Evolutionary conservation across 2,329 filamentous ascomycete genomes (phyloP).

Genomic region (Trichoderma gracile): DNA sequence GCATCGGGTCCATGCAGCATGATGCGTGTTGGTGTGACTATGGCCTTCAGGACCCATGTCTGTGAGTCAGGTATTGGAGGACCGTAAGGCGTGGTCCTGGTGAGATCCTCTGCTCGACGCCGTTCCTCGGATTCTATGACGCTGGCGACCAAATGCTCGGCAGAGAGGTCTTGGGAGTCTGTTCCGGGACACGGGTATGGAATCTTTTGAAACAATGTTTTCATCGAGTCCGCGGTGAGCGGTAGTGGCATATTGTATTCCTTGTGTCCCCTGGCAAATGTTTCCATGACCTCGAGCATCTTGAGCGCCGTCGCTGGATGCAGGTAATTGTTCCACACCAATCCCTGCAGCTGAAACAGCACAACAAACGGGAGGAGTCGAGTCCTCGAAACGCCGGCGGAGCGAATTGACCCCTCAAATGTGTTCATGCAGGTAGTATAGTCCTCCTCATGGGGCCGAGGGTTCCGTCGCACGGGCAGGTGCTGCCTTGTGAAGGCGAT

Average conservation of each 20-base stretch:
- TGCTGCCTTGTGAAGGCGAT: conserved; percentile 32
- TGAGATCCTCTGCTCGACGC: conserved; percentile 33
- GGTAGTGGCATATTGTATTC: conserved; percentile 35
- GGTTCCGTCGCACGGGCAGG: conserved; percentile 27
- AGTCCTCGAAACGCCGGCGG: conserved; percentile 27
- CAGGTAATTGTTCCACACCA: conserved; percentile 65
- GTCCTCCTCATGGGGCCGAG: conserved; percentile 27
- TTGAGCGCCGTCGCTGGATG: conserved; percentile 52
- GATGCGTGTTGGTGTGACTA: conserved; percentile 61
- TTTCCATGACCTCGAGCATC: conserved; percentile 49
- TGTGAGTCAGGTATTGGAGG: conserved; percentile 42
- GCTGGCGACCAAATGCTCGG: conserved; percentile 43
- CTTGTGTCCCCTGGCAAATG: conserved; percentile 33
- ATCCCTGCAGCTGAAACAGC: conserved; percentile 62
- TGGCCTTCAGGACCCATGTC: conserved; percentile 54
- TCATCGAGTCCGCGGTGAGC: conserved; percentile 56
- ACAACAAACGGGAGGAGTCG: conserved; percentile 51
- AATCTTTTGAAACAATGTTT: conserved; percentile 53
- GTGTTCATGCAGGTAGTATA: conserved; percentile 33
- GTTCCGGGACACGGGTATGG: conserved; percentile 55
- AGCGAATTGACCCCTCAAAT: conserved; percentile 39
- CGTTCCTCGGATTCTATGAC: conserved; percentile 46
- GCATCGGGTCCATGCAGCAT: conserved; percentile 61
- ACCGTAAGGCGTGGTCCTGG: conserved; percentile 35
- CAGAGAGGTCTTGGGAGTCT: conserved; percentile 45